Conservation (phyloP, 805 yeast species). For the Babjeviella inositovora region DNA sequence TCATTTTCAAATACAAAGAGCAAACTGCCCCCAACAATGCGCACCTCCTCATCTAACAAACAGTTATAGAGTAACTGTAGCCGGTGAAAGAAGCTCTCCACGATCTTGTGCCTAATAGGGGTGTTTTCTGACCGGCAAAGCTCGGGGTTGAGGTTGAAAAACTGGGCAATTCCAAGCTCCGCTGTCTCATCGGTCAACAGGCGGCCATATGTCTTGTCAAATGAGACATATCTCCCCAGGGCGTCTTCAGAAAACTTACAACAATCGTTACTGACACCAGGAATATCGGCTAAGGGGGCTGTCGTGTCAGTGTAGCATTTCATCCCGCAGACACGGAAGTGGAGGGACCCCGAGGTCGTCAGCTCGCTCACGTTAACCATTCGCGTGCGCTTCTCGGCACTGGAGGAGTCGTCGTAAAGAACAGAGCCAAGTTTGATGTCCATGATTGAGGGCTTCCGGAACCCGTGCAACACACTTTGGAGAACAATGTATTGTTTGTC, state of each 20-base stretch:
- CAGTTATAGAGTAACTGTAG: conserved; percentile 54
- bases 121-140: conserved; percentile 20
- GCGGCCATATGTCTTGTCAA: conserved; percentile 64
- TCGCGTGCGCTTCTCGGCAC: conserved; percentile 43
- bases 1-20: conserved; percentile 67
- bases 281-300: conserved; percentile 3
- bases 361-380: conserved; percentile 41
- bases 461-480: conserved; percentile 53
- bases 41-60: conserved; percentile 39
- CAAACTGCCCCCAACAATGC: conserved; percentile 60
- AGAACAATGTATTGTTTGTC: conserved; percentile 38
- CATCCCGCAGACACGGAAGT: conserved; percentile 84
- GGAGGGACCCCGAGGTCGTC: conserved; percentile 72
- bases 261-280: conserved; percentile 5
- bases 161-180: too few species aligned
- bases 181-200: conserved; percentile 25
- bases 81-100: conserved; percentile 33
- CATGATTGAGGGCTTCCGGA: conserved; percentile 48
- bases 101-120: conserved; percentile 24
- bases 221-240: conserved; percentile 18
- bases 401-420: conserved; percentile 47
- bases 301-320: conserved; percentile 21
- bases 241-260: conserved; percentile 4
- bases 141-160: too few species aligned
- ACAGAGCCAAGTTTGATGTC: conserved; percentile 73